Conservation (phyloP, 2,329 filamentous ascomycete species). For the Arthrinium puccinioides region DNA sequence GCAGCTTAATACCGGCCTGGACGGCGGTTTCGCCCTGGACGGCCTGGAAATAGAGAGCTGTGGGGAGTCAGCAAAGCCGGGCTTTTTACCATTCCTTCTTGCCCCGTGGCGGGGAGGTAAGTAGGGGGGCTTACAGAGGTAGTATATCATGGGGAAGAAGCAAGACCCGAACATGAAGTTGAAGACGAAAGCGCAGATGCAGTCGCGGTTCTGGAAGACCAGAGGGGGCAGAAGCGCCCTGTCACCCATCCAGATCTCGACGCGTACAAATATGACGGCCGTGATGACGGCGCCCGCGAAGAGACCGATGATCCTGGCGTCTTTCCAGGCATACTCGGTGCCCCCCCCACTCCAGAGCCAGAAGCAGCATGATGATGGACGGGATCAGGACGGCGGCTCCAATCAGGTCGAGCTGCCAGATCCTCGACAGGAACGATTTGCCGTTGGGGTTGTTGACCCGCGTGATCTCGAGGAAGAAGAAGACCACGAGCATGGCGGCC, state of each 20-base stretch:
- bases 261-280: constrained; percentile 35
- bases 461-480: constrained; percentile 37
- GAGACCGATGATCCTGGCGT: constrained; percentile 40
- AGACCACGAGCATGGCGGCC: constrained; percentile 39
- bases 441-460: constrained; percentile 22
- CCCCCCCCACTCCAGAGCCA: constrained; percentile 52
- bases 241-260: constrained; percentile 38
- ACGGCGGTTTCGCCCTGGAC: constrained; percentile 44
- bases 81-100: neutral
- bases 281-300: constrained; percentile 41
- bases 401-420: constrained; percentile 40
- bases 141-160: constrained; percentile 48
- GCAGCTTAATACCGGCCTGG: constrained; percentile 45
- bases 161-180: constrained; percentile 40
- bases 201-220: constrained; percentile 38
- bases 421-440: constrained; percentile 25
- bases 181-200: constrained; percentile 28
- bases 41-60: constrained; percentile 35
- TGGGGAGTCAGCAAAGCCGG: too few relatives aligned
- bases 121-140: constrained; percentile 36
- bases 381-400: constrained; percentile 45
- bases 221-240: constrained; percentile 41
- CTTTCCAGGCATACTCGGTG: constrained; percentile 42
- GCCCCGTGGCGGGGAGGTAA: neutral
- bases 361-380: constrained; percentile 42